Evolutionary conservation across 345 rosid species (phyloP).

Genomic region (Cardamine resedifolia): DNA sequence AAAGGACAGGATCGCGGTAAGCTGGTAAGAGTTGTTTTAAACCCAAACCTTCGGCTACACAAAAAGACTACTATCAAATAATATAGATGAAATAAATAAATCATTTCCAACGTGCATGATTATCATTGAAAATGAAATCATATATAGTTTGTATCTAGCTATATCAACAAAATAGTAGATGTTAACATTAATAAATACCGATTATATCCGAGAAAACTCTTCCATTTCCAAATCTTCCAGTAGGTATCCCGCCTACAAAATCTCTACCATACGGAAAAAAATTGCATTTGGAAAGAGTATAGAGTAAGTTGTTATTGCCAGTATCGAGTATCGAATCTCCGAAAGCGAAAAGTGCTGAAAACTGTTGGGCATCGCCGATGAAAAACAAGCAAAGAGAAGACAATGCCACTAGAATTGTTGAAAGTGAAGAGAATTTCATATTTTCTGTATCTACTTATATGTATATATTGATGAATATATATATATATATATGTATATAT

Average conservation of each 20-base stretch:
- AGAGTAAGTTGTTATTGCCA: conserved; percentile 51
- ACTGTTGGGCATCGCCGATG: conserved; percentile 6
- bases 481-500: too few species aligned
- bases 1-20: background rate
- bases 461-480: background rate
- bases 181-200: conserved; percentile 24
- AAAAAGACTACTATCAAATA: background rate
- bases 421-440: conserved; percentile 5
- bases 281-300: conserved; percentile 39
- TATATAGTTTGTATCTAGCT: too few species aligned
- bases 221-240: conserved; percentile 64
- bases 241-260: conserved; percentile 43
- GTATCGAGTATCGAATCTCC: conserved; percentile 61
- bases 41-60: conserved; percentile 10
- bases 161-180: background rate
- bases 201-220: conserved; percentile 49
- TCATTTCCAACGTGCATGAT: too few species aligned
- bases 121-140: background rate
- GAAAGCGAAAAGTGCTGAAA: conserved; percentile 28
- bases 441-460: background rate
- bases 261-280: conserved; percentile 55
- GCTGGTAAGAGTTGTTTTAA: conserved; percentile 18
- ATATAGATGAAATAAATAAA: background rate
- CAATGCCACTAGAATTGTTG: conserved; percentile 10
- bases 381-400: background rate